phyloP scores from a whole-genome alignment of 2,329 filamentous ascomycete genomes.

The Aspergillus japonicus region DNA sequence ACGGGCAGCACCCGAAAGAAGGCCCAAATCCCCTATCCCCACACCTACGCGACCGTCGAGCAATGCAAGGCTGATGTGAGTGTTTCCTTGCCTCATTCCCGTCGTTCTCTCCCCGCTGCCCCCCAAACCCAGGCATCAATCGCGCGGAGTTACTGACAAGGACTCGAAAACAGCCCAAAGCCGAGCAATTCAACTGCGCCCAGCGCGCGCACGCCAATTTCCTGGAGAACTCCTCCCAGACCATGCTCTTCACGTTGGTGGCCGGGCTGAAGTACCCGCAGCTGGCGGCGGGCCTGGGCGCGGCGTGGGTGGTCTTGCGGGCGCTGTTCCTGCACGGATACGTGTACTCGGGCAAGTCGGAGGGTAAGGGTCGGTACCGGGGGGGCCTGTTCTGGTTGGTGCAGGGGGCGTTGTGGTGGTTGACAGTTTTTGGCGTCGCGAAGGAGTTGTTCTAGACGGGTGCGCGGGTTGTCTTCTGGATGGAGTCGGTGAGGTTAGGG shows the following conservation, averaged over 20 bases:
- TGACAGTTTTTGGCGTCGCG: slow-evolving; percentile 39
- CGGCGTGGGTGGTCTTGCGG: slow-evolving; percentile 52
- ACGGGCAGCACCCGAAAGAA: slow-evolving; percentile 49
- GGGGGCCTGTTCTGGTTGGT: slow-evolving; percentile 41
- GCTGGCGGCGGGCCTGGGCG: slow-evolving; percentile 47
- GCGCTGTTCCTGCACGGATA: slow-evolving; percentile 52
- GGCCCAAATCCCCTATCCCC: slow-evolving; percentile 58
- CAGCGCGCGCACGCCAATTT: slow-evolving; percentile 60
- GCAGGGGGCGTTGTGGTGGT: slow-evolving; percentile 42
- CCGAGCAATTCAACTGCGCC: slow-evolving; percentile 53
- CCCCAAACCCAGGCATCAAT: background rate
- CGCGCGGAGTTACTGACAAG: background rate
- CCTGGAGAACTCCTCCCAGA: slow-evolving; percentile 57
- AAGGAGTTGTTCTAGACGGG: slow-evolving; percentile 27
- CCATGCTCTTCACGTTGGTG: slow-evolving; percentile 53
- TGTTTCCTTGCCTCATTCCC: background rate
- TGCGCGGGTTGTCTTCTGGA: background rate
- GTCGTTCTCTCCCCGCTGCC: background rate
- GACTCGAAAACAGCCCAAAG: slow-evolving; percentile 32
- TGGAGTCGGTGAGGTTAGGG: too few species aligned
- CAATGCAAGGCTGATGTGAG: slow-evolving; percentile 51
- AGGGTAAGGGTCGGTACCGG: slow-evolving; percentile 38
- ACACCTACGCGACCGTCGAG: slow-evolving; percentile 57
- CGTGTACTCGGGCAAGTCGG: slow-evolving; percentile 39
- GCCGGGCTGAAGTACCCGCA: slow-evolving; percentile 55